Evolutionary conservation across 2,329 filamentous ascomycete genomes (phyloP), one percentile per base, ranked within the genome.

Genomic region (Colletotrichum sublineola): DNA sequence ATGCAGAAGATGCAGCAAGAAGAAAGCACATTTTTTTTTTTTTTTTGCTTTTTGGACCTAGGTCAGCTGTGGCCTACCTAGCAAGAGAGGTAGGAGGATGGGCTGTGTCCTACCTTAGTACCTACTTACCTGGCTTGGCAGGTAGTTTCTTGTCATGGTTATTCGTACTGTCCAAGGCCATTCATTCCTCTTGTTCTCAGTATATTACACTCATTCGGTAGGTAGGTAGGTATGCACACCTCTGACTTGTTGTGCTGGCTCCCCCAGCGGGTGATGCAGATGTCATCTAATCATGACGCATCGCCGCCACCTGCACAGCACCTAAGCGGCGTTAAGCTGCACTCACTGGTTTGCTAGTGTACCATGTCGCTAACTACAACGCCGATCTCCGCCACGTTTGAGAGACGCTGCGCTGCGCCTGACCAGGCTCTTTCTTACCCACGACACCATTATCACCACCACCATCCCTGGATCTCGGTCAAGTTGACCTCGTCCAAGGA

Each of bases 221-320:
- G 24, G 24, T 24, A 24, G 20, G 48, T 20, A 18, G 14, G 42
- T 33, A 73, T 56, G 66, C 66, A 70, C 61, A 65, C 36, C 70
- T 72, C 65, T 58, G 68, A 55, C 46, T 68, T 50, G 24, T 62
- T 50, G 24, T 62, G 57, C 57, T 53, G n/a, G 15, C 29, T 18
- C 40, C 40, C 65, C 12, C 61, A 50, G 42, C 65, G 58, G 69
- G 63, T 40, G 40, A 48, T 69, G 70, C 70, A 73, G 61, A 70
- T 73, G 66, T 67, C 70, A 73, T 73, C 70, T 73, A 65, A 73
- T 73, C 66, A 65, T 53, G 58, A 60, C 60, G 66, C 58, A 69
- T 63, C 64, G 33, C n/a, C 24, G 33, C n/a, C 24, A 46, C 42
- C 18, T 71, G 55, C 56, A 24, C 36, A n/a, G 24, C 46, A 53